phyloP scores from a whole-genome alignment of 768 basidiomycete genomes.

The Auricularia sp. region DNA sequence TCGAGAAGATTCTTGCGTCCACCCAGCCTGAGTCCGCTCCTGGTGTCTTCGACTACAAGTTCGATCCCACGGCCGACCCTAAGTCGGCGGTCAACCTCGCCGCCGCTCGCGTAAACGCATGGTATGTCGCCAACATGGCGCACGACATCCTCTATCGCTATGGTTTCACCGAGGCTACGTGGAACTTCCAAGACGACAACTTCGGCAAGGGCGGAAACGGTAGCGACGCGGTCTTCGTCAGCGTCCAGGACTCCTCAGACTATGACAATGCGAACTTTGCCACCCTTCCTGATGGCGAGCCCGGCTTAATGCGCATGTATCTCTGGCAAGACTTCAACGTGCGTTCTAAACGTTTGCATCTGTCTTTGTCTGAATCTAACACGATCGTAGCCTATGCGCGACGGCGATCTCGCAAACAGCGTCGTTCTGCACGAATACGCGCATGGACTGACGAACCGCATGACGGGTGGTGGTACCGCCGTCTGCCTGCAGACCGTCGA shows the following conservation, averaged over 20 bases:
- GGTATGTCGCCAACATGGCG: conserved; percentile 4
- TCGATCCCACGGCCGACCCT: conserved; percentile 23
- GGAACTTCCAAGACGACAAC: conserved; percentile 31
- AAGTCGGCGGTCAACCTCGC: conserved; percentile 13
- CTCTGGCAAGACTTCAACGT: conserved; percentile 23
- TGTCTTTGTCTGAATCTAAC: neutral
- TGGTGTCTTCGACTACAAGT: conserved; percentile 10
- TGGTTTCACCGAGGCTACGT: conserved; percentile 9
- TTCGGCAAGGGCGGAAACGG: conserved; percentile 26
- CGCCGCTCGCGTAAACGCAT: conserved; percentile 2
- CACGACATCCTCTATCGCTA: conserved; percentile 7
- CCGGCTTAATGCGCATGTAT: conserved; percentile 10
- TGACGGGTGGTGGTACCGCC: conserved; percentile 25
- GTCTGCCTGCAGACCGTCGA: conserved; percentile 11
- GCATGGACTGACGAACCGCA: conserved; percentile 34
- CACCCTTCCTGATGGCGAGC: conserved; percentile 19
- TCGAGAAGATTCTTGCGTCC: conserved; percentile 2
- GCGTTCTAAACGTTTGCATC: conserved; percentile 25
- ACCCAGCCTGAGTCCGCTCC: neutral
- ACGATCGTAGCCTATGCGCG: conserved; percentile 12
- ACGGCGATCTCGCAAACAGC: conserved; percentile 26
- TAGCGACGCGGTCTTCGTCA: conserved; percentile 25
- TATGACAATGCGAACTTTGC: conserved; percentile 21
- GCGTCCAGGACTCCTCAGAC: conserved; percentile 22
- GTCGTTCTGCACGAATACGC: conserved; percentile 25